Percentiles rank a stretch among this genome's conserved stretches.
Evolutionary conservation across 2,329 filamentous ascomycete genomes (phyloP).

Genomic region (Dendryphion nanum): DNA sequence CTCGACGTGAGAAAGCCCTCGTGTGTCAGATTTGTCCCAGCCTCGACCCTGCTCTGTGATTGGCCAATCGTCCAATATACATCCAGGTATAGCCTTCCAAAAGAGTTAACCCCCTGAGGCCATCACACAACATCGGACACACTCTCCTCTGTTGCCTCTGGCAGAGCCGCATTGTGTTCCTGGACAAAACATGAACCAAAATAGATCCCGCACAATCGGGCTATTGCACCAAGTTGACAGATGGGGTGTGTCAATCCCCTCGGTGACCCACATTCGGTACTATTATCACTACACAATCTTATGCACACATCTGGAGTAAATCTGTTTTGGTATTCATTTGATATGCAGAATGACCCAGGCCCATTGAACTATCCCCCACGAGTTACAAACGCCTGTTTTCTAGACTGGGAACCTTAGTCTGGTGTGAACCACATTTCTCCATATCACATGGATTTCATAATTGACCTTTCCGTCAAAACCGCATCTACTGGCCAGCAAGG

Average conservation of each 20-base stretch:
- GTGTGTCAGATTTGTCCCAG: conserved; percentile 9
- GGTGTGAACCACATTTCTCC: conserved; percentile 22
- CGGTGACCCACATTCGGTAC: no score
- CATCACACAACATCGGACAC: no score
- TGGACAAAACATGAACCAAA: no score
- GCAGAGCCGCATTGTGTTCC: no score
- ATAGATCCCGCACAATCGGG: no score
- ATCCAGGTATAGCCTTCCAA: no score
- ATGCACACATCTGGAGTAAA: conserved; percentile 10
- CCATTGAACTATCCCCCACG: conserved; percentile 28
- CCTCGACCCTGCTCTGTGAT: background rate
- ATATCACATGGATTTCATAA: background rate
- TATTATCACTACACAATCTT: conserved; percentile 6
- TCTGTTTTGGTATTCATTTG: conserved; percentile 34
- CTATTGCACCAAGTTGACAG: no score
- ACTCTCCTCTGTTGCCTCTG: no score
- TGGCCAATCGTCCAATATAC: background rate
- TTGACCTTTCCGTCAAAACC: conserved; percentile 1
- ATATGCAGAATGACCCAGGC: conserved; percentile 31
- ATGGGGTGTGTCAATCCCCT: no score
- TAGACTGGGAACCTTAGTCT: conserved; percentile 23
- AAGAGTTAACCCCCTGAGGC: no score
- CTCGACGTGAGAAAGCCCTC: conserved; percentile 10
- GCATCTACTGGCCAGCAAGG: conserved; percentile 51
- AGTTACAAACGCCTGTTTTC: conserved; percentile 37